These are phyloP conservation scores for Aspergillaceae sp. DNA, from an alignment of 2,329 filamentous ascomycete species.

Conservation along the genomic window DNA sequence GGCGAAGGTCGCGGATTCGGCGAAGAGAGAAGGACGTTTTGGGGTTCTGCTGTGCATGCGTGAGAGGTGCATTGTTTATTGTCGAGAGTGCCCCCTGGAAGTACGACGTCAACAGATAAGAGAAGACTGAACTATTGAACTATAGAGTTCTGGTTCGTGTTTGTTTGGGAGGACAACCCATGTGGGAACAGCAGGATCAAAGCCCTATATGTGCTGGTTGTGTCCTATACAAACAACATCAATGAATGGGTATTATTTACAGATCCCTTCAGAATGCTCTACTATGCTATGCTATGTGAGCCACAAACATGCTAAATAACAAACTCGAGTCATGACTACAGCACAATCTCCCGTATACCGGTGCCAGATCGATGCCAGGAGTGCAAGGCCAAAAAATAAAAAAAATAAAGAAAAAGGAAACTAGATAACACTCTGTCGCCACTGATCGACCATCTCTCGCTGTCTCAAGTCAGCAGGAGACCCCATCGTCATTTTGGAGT, in stretches of 20 bases:
- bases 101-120: too few relatives aligned
- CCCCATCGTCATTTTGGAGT: slow-evolving; percentile 12
- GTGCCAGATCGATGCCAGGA: background rate
- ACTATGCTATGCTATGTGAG: background rate
- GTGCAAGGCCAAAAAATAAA: slow-evolving; percentile 2
- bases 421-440: slow-evolving; percentile 42
- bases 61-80: too few relatives aligned
- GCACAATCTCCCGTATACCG: background rate
- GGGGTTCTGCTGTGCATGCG: too few relatives aligned
- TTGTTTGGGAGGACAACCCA: too few relatives aligned
- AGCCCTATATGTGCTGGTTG: too few relatives aligned
- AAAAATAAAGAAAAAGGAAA: slow-evolving; percentile 1
- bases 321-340: background rate
- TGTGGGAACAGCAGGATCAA: too few relatives aligned
- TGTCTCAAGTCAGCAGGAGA: slow-evolving; percentile 26
- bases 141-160: too few relatives aligned
- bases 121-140: too few relatives aligned
- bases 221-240: background rate
- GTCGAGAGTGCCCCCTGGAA: too few relatives aligned
- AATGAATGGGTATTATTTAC: background rate
- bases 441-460: slow-evolving; percentile 51
- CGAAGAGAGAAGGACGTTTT: background rate
- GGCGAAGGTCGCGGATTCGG: slow-evolving; percentile 1
- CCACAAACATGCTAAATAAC: background rate
- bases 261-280: background rate